Evolutionary conservation across 2,329 filamentous ascomycete species (phyloP).

Genomic region (Moelleriella libera): DNA sequence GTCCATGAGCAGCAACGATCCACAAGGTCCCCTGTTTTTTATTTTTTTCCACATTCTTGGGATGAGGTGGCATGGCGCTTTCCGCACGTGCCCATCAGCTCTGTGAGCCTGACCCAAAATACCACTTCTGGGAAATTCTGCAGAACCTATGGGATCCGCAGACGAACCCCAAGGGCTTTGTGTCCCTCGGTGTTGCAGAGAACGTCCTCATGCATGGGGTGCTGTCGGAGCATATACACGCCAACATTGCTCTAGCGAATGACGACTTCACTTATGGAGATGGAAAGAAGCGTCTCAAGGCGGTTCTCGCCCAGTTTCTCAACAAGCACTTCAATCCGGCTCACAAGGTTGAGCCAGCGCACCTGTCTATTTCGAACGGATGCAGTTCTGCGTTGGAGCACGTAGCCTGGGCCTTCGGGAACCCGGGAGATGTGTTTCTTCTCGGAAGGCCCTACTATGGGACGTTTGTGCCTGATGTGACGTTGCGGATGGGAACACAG

Average conservation of each 20-base stretch:
- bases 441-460: constrained; percentile 32
- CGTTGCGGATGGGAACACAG: constrained; percentile 22
- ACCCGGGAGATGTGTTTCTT: constrained; percentile 25
- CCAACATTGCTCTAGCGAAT: constrained; percentile 16
- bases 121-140: constrained; percentile 24
- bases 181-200: constrained; percentile 37
- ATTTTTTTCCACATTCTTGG: background rate
- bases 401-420: constrained; percentile 21
- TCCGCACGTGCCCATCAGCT: constrained; percentile 14
- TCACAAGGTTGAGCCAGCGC: constrained; percentile 13
- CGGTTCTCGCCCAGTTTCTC: constrained; percentile 20
- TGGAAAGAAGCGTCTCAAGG: constrained; percentile 19
- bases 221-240: constrained; percentile 25
- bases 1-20: background rate
- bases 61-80: constrained; percentile 6
- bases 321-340: constrained; percentile 16
- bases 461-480: constrained; percentile 30
- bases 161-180: constrained; percentile 26
- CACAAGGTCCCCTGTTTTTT: background rate
- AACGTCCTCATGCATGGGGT: constrained; percentile 35
- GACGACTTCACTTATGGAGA: constrained; percentile 25
- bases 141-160: constrained; percentile 26
- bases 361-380: constrained; percentile 24
- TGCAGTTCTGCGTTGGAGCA: constrained; percentile 26
- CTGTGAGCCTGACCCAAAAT: constrained; percentile 14